A percentile compares a stretch with the other conserved stretches of the same genome.
Conservation (phyloP, 352 stramenopile genomes). For the Blastocystis sp. region DNA sequence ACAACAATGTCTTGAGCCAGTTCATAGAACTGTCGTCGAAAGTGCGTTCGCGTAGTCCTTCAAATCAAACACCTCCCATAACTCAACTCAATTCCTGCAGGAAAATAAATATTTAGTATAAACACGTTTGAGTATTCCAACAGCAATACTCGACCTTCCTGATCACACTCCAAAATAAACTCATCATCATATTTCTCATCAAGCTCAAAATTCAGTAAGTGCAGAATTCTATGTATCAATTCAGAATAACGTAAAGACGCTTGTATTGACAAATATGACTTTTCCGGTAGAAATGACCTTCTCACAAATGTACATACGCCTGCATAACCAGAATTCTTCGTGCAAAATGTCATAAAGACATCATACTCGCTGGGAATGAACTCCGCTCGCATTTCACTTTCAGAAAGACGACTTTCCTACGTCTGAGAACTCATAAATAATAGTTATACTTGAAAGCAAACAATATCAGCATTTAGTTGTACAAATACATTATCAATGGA, state of each 20-base stretch:
- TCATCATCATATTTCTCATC: background rate
- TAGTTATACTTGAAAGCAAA: constrained; percentile 12
- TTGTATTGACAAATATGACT: background rate
- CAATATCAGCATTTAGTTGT: constrained; percentile 6
- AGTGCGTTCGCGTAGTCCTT: background rate
- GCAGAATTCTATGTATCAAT: background rate
- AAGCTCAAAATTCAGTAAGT: background rate
- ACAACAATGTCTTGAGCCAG: background rate
- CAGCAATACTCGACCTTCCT: constrained; percentile 15
- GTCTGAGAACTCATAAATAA: background rate
- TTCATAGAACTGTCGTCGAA: constrained; percentile 1
- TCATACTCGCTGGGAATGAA: constrained; percentile 12
- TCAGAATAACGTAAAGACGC: background rate
- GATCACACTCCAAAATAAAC: background rate
- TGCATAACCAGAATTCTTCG: constrained; percentile 16
- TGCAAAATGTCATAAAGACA: background rate
- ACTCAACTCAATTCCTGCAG: background rate
- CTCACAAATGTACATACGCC: background rate
- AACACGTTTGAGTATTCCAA: background rate
- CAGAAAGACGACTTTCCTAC: constrained; percentile 13
- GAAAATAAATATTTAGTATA: constrained; percentile 22
- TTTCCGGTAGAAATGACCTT: background rate
- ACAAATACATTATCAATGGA: constrained; percentile 9
- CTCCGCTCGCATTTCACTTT: background rate
- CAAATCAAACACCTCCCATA: background rate